phyloP scores from a whole-genome alignment of 768 basidiomycete genomes.

The Leccinum uliginosum region DNA sequence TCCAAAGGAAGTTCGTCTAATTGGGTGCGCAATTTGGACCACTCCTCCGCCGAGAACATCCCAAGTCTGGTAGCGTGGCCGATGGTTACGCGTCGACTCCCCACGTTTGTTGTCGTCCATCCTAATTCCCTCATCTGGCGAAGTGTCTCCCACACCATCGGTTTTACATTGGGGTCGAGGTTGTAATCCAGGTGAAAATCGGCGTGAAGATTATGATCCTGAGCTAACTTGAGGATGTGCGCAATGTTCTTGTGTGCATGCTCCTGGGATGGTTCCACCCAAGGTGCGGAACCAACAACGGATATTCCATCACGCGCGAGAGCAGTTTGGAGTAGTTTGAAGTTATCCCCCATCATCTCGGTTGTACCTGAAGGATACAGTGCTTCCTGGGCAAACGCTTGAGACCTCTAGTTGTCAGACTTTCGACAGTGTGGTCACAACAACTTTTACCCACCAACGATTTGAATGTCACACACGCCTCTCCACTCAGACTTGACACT shows the following conservation, averaged over 20 bases:
- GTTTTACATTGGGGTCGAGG: constrained; percentile 46
- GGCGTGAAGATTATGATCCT: constrained; percentile 34
- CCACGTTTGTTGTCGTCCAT: constrained; percentile 22
- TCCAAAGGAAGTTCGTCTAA: constrained; percentile 41
- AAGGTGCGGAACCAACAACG: constrained; percentile 61
- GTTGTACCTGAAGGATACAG: constrained; percentile 39
- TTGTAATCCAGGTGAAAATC: constrained; percentile 72
- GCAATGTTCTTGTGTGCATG: constrained; percentile 52
- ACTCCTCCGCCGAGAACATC: constrained; percentile 43
- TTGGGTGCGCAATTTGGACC: constrained; percentile 38
- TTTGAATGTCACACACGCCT: constrained; percentile 50
- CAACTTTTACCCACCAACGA: constrained; percentile 41
- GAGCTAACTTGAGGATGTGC: constrained; percentile 47
- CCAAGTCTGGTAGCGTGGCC: constrained; percentile 61
- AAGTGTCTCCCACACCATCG: constrained; percentile 55
- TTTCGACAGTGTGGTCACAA: neutral
- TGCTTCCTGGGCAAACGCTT: constrained; percentile 62
- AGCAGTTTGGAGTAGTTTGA: constrained; percentile 42
- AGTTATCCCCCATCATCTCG: constrained; percentile 41
- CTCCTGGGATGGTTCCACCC: constrained; percentile 49
- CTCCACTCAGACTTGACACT: constrained; percentile 42
- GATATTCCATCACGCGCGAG: constrained; percentile 37
- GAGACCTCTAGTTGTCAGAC: neutral
- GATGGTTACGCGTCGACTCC: constrained; percentile 43
- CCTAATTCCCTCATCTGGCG: constrained; percentile 32